Evolutionary conservation across 2,329 filamentous ascomycete genomes (phyloP).

Genomic region (Scytalidium lignicola): DNA sequence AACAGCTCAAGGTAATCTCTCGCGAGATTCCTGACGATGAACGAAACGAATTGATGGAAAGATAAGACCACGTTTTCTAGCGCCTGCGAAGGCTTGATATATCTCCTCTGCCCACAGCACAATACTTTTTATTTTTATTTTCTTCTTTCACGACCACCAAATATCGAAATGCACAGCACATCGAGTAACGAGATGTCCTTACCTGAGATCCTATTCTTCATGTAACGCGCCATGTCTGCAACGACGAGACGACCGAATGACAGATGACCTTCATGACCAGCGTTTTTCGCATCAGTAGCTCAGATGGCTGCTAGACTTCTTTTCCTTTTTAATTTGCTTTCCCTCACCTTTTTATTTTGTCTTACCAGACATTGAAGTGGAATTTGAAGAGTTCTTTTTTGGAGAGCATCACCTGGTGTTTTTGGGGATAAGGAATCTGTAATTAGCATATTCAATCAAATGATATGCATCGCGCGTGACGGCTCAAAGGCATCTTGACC

Average conservation of each 20-base stretch:
- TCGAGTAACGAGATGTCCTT: conserved; percentile 12
- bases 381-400: conserved; percentile 11
- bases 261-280: conserved; percentile 15
- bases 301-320: conserved; percentile 13
- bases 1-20: conserved; percentile 27
- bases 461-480: neutral
- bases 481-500: no score
- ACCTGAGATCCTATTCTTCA: conserved; percentile 14
- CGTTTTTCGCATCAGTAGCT: conserved; percentile 12
- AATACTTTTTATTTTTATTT: neutral
- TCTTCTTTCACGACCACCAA: neutral
- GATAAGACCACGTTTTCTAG: conserved; percentile 33
- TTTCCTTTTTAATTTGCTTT: conserved; percentile 3
- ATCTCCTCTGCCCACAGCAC: conserved; percentile 31
- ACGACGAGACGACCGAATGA: conserved; percentile 20
- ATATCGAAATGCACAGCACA: neutral
- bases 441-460: conserved; percentile 19
- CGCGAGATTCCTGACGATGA: conserved; percentile 38
- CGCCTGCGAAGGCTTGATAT: conserved; percentile 42
- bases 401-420: conserved; percentile 22
- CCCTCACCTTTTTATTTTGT: conserved; percentile 6
- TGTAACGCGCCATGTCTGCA: conserved; percentile 13
- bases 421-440: conserved; percentile 15
- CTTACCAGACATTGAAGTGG: conserved; percentile 3
- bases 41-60: conserved; percentile 44